Base-by-base conservation (phyloP, 2,329 filamentous ascomycete genomes). In the Rhynchosporium secalis region DNA sequence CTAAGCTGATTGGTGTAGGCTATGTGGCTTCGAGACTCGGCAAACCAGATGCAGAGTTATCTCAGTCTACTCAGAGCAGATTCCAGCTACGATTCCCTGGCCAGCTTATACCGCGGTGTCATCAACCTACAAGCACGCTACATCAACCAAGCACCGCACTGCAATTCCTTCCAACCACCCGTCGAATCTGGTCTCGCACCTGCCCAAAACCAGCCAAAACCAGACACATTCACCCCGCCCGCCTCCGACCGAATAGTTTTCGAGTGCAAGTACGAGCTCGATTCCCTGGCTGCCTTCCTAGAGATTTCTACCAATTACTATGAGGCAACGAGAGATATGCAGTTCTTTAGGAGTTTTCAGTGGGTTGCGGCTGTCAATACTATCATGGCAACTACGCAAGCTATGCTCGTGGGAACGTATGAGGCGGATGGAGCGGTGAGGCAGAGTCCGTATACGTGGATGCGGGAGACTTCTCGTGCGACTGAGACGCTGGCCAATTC, bases 191-290 rank as follows among this genome's bases (percentile, higher is more conserved):
- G 86, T 3, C 81, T 94, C 40, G 71, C 75, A 2, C 82, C 88
- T 1, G 78, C 81, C 0, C 72, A 76, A 12, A 89, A 89, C 70
- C 78, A 81, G 1, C 85, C 83, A 91, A 74, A 70, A 76, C 71
- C 76, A 79, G 76, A 85, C 65, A 79, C 89, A 67, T 78, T 74
- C n/a, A 86, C 89, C 0, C 85, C 89, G 61, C 90, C 92, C 0
- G 76, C 81, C 0, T 91, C 92, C 68, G 86, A 91, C 70, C 81
- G 82, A 1, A 80, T 87, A 43, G 92, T 96, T 0, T 97, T 95
- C 72, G 94, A 97, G 75, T 97, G 94, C 83, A 97, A 97, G 76
- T 97, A 95, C 75, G 94, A 97, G 77, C 86, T 97, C 51, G 93
- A 97, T 78, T 94, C 90, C 10, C 82, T 97, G 1, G 92, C 93